phyloP scores from a whole-genome alignment of 2,329 filamentous ascomycete genomes.

The Cladobotryum mycophilum region DNA sequence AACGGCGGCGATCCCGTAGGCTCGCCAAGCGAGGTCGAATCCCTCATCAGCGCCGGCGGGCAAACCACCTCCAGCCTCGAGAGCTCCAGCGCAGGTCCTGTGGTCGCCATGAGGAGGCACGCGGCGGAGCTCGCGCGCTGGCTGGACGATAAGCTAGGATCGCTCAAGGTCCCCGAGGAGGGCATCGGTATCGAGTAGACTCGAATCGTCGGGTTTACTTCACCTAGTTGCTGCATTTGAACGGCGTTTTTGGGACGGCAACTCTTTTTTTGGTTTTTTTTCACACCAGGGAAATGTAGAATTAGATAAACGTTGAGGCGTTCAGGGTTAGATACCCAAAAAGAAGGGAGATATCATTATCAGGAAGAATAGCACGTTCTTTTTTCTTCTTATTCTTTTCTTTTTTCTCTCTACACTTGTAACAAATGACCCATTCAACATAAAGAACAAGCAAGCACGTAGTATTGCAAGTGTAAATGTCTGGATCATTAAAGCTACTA shows the following conservation, averaged over 20 bases:
- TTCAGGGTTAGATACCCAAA: conserved; percentile 21
- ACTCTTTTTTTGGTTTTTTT: conserved; percentile 9
- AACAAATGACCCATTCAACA: too few species aligned
- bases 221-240: conserved; percentile 7
- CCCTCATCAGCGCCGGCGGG: conserved; percentile 39
- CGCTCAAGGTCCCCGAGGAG: conserved; percentile 47
- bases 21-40: conserved; percentile 40
- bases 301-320: conserved; percentile 13
- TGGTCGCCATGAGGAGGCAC: conserved; percentile 48
- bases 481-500: too few species aligned
- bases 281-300: background rate
- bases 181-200: conserved; percentile 25
- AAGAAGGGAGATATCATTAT: conserved; percentile 11
- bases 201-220: too few species aligned
- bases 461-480: too few species aligned
- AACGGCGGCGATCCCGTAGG: conserved; percentile 31
- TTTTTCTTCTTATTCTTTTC: too few species aligned
- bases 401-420: background rate
- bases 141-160: conserved; percentile 54
- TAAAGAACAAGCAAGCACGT: too few species aligned
- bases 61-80: conserved; percentile 37
- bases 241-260: conserved; percentile 18
- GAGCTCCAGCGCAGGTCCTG: conserved; percentile 37
- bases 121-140: conserved; percentile 54
- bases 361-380: conserved; percentile 7